Percentiles rank a stretch among this genome's conserved stretches.
Conservation (phyloP, 139 green algal genomes). For the Pedinophyceae sp. region DNA sequence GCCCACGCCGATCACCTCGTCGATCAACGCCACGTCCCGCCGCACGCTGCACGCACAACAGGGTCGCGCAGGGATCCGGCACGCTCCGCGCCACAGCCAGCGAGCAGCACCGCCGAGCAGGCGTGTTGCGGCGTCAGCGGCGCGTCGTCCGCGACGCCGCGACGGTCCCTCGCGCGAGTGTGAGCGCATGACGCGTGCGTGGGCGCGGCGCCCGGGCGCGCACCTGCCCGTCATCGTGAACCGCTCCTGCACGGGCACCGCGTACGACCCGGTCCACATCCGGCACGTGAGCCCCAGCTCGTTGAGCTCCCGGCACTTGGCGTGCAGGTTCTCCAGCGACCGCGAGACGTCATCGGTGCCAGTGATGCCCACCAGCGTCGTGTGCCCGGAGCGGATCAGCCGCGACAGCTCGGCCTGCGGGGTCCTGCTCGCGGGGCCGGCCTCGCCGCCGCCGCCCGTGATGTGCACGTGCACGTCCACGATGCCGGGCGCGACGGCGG, state of each 20-base stretch:
- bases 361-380: constrained; percentile 22
- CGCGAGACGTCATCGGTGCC: constrained; percentile 20
- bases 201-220: too few relatives aligned
- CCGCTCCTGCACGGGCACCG: too few relatives aligned
- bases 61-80: too few relatives aligned
- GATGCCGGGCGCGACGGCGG: constrained; percentile 11
- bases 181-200: too few relatives aligned
- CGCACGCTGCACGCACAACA: constrained; percentile 15
- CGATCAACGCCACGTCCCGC: constrained; percentile 16
- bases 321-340: constrained; percentile 18
- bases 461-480: constrained; percentile 25
- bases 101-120: too few relatives aligned
- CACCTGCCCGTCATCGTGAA: too few relatives aligned
- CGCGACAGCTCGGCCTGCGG: constrained; percentile 15
- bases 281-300: constrained; percentile 15
- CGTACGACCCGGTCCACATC: constrained; percentile 21
- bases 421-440: constrained; percentile 14
- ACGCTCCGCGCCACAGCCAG: too few relatives aligned
- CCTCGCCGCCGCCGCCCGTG: constrained; percentile 13
- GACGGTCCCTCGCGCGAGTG: too few relatives aligned
- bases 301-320: constrained; percentile 14
- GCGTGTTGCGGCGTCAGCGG: too few relatives aligned
- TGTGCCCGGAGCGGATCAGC: constrained; percentile 22
- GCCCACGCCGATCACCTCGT: constrained; percentile 18
- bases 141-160: too few relatives aligned